Evolutionary conservation across 192 early-diverging fungal species (phyloP), one percentile per base, ranked within the genome.

Genomic region (Funneliformis mosseae): DNA sequence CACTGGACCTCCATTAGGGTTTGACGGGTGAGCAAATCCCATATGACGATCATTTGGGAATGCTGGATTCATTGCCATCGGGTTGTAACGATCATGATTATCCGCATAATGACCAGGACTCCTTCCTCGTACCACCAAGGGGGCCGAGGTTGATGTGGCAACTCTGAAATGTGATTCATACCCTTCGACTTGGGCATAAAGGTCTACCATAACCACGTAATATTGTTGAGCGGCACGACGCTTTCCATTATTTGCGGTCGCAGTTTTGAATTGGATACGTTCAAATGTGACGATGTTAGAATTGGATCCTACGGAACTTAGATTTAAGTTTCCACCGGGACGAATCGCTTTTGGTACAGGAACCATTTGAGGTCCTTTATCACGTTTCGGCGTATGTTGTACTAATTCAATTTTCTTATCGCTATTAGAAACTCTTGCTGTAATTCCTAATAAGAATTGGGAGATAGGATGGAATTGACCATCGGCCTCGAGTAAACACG

Each of bases 221-320:
- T 97, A 97, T 82, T 99, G 97, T 84, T 99, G 97, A 12, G 96
- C 95, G 16, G 94, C 95, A 25, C 95, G 88, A 62, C 97, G 91
- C 84, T 96, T 96, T 69, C 95, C 95, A 80, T 97, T 98, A 84
- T 98, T 99, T 33, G 95, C 95, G 0, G 97, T 99, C 25, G 97
- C 97, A 0, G 94, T 93, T 81, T 98, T 98, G 91, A 99, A 99
- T 87, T 99, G 97, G 50, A 99, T 88, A 46, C 97, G 90, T 75
- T 99, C 96, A 83, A 96, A 99, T 59, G 94, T 94, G 10, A 92
- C 91, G 0, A 90, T 86, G 39, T 87, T 85, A 50, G 86, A 75
- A 59, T 88, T 88, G 33, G 83, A 68, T 11, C 78, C 79, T 14
- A 82, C 45, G 8, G 84, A 83, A 27, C 79, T 74, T 28, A 81